Percentiles rank a stretch among this genome's conserved stretches.
phyloP scores from a whole-genome alignment of 1,284 basidiomycete genomes.

The Boletellus sp. region DNA sequence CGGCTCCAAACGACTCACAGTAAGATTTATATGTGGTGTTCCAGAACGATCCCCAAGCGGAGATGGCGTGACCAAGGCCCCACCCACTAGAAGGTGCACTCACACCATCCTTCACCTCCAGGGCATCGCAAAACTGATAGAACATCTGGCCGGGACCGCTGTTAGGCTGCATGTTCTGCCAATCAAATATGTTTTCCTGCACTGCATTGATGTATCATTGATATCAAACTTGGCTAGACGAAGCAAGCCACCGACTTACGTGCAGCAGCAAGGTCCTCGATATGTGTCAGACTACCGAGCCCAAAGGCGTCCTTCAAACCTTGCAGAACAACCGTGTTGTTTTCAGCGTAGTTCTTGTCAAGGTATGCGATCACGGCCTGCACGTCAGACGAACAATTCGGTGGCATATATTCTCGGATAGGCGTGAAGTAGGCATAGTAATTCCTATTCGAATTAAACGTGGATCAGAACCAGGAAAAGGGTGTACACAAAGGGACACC shows the following conservation, averaged over 20 bases:
- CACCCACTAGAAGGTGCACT: slow-evolving; percentile 54
- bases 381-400: slow-evolving; percentile 71
- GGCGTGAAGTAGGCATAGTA: slow-evolving; percentile 74
- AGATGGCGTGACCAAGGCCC: slow-evolving; percentile 60
- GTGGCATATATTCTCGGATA: slow-evolving; percentile 63
- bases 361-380: slow-evolving; percentile 60
- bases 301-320: slow-evolving; percentile 57
- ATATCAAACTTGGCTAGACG: not conserved
- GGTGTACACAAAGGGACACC: not conserved
- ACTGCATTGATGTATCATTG: slow-evolving; percentile 32
- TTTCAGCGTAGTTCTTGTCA: slow-evolving; percentile 51
- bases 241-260: slow-evolving; percentile 22
- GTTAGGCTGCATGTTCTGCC: slow-evolving; percentile 43
- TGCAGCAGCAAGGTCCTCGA: slow-evolving; percentile 65
- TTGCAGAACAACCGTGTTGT: slow-evolving; percentile 44
- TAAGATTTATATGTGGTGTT: slow-evolving; percentile 36
- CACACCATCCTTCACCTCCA: slow-evolving; percentile 64
- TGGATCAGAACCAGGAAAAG: not conserved
- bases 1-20: slow-evolving; percentile 26
- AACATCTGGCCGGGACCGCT: slow-evolving; percentile 42
- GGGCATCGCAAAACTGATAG: slow-evolving; percentile 67
- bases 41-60: slow-evolving; percentile 58
- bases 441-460: slow-evolving; percentile 37
- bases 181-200: slow-evolving; percentile 50
- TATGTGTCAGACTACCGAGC: slow-evolving; percentile 51